Evolutionary conservation across 2,329 filamentous ascomycete genomes (phyloP).

Genomic region (Coleophoma eucalyptorum): DNA sequence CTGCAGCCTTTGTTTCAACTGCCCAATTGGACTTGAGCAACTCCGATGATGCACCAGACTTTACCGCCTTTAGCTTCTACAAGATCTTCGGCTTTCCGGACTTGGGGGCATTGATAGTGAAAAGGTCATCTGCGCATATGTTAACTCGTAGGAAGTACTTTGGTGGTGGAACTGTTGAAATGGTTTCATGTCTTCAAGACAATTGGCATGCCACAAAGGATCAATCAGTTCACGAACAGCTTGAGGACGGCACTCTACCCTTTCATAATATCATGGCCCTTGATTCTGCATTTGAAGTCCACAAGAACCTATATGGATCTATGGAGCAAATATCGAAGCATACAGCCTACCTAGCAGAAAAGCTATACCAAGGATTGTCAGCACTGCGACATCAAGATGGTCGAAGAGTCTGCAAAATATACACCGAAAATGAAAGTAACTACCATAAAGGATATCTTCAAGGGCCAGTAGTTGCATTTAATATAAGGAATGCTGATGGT

Average conservation of each 20-base stretch:
- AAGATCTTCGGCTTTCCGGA: slow-evolving; percentile 99
- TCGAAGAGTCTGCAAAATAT: slow-evolving; percentile 21
- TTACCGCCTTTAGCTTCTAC: slow-evolving; percentile 84
- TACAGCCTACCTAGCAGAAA: slow-evolving; percentile 58
- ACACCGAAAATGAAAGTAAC: slow-evolving; percentile 17
- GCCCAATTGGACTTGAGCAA: slow-evolving; percentile 69
- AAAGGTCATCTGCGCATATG: slow-evolving; percentile 61
- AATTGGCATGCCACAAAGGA: slow-evolving; percentile 80
- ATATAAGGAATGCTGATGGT: slow-evolving; percentile 65
- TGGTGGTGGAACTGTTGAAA: slow-evolving; percentile 90
- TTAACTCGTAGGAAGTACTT: slow-evolving; percentile 76
- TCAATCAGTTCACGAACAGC: slow-evolving; percentile 67
- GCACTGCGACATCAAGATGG: slow-evolving; percentile 64
- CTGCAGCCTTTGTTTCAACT: slow-evolving; percentile 76
- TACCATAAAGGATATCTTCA: slow-evolving; percentile 26
- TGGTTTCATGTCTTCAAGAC: slow-evolving; percentile 74
- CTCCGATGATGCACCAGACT: slow-evolving; percentile 66
- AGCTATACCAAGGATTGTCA: slow-evolving; percentile 54
- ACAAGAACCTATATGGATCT: slow-evolving; percentile 65
- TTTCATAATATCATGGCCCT: slow-evolving; percentile 88
- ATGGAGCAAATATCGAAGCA: slow-evolving; percentile 70
- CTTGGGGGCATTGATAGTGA: slow-evolving; percentile 78
- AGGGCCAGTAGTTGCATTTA: slow-evolving; percentile 82
- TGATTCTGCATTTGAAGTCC: slow-evolving; percentile 67
- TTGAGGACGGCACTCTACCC: slow-evolving; percentile 90